Base-by-base conservation (phyloP, 176 grass and related monocot species). In the Musa beccarii region DNA sequence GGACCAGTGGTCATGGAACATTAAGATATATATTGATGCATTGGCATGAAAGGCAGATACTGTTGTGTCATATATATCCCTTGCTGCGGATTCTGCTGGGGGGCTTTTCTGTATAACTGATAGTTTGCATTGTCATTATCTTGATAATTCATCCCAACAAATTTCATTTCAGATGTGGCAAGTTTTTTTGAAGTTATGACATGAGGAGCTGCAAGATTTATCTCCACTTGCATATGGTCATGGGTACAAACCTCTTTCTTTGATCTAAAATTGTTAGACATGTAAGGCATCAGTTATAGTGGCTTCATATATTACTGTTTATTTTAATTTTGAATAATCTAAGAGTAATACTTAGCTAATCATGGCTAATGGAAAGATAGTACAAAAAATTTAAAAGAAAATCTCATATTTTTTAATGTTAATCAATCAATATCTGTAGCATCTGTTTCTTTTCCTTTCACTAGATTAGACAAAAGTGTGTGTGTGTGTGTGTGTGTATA, bases 1-100 rank as follows among this genome's bases (percentile, higher is more conserved):
- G 70, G 93, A 96, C 52, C 93, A 96, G 74, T 96, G 93, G 93
- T 89, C 93, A 64, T 92, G 88, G 83, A 96, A 96, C 86, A 92
- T 96, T 69, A 96, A 92, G 79, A 86, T 96, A 66, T 96, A 96
- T 24, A 88, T 89, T 73, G 93, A 96, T 51, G 89, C 92, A 1
- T 82, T 72, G 77, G 93, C 87, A 74, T 88, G 88, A 78, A 84
- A 82, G 29, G 92, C 90, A 86, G 93, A 89, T 68, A 89, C 92
- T 72, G 93, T 87, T 78, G 89, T 87, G 69, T 87, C 92, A 81
- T 87, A 89, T 92, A 88, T 89, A 96, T 83, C 93, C 89, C 61
- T 86, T 71, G 89, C 93, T 70, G 93, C 93, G 71, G 89, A 96
- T 86, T 75, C 89, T 66, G 89, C 93, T 82, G 90, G 93, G 79